phyloP scores from a whole-genome alignment of 202 grass and related monocot genomes.

The Zizania palustris region DNA sequence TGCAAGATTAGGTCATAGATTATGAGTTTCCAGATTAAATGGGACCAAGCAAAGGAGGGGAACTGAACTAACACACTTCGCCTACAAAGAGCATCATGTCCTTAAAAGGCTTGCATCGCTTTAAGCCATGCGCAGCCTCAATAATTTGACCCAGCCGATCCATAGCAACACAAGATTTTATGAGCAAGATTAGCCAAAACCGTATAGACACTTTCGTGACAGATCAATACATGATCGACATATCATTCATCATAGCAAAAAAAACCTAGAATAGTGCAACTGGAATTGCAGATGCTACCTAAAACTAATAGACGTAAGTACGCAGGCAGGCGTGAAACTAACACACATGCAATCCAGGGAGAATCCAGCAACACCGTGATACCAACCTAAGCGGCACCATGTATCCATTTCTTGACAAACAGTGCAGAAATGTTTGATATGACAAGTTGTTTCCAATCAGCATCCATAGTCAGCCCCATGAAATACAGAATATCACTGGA shows the following conservation, averaged over 20 bases:
- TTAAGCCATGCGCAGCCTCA: not conserved
- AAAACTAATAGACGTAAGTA: slow-evolving; percentile 27
- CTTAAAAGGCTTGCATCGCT: not conserved
- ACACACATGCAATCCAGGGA: slow-evolving; percentile 35
- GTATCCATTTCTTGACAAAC: slow-evolving; percentile 31
- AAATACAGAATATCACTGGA: slow-evolving; percentile 43
- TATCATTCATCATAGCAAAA: not conserved
- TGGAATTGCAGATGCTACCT: slow-evolving; percentile 11
- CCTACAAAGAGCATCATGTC: no score
- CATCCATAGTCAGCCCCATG: slow-evolving; percentile 23
- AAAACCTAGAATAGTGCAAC: not conserved
- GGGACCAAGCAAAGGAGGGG: not conserved
- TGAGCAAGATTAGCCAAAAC: slow-evolving; percentile 6
- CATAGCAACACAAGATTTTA: not conserved
- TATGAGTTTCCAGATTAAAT: no score
- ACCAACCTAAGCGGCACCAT: not conserved
- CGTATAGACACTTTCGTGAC: not conserved
- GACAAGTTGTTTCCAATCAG: slow-evolving; percentile 34
- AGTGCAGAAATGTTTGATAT: not conserved
- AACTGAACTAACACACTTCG: not conserved
- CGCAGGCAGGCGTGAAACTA: no score
- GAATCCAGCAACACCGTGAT: not conserved
- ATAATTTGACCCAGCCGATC: not conserved
- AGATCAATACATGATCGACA: not conserved
- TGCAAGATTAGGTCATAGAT: no score